A percentile compares a stretch with the other conserved stretches of the same genome.
phyloP scores from a whole-genome alignment of 352 stramenopile species.

The Phytophthora cactorum region DNA sequence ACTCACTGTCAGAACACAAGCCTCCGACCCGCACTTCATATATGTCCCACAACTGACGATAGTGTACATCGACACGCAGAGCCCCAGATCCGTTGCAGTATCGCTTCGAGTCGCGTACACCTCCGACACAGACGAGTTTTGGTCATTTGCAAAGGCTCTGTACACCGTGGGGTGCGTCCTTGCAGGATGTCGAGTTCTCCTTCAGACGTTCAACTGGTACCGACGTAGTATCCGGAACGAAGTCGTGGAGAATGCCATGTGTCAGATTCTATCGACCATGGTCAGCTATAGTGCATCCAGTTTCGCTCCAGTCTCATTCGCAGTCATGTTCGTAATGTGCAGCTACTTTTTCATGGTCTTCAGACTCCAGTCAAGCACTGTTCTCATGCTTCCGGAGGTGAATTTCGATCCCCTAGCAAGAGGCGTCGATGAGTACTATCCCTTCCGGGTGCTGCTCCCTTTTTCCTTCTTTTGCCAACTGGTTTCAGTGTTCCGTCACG shows the following conservation, averaged over 20 bases:
- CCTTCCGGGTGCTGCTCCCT: slow-evolving; percentile 85
- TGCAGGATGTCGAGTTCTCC: slow-evolving; percentile 57
- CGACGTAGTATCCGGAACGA: slow-evolving; percentile 75
- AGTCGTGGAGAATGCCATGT: slow-evolving; percentile 59
- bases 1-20: slow-evolving; percentile 66
- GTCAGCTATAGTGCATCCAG: slow-evolving; percentile 46
- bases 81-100: slow-evolving; percentile 31
- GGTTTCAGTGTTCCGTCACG: slow-evolving; percentile 59
- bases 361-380: slow-evolving; percentile 91
- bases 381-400: slow-evolving; percentile 85
- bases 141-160: slow-evolving; percentile 72
- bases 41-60: slow-evolving; percentile 82
- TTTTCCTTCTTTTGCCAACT: slow-evolving; percentile 88
- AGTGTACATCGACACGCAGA: slow-evolving; percentile 70
- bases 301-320: slow-evolving; percentile 49
- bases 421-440: slow-evolving; percentile 85
- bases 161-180: slow-evolving; percentile 73
- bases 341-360: slow-evolving; percentile 95
- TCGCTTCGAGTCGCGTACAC: slow-evolving; percentile 89
- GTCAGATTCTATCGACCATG: slow-evolving; percentile 51
- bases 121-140: slow-evolving; percentile 82
- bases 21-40: slow-evolving; percentile 53
- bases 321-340: slow-evolving; percentile 79
- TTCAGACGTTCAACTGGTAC: slow-evolving; percentile 91
- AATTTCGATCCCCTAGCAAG: slow-evolving; percentile 55